A percentile compares a stretch with the other conserved stretches of the same genome.
Evolutionary conservation across 345 rosid genomes (phyloP).

Genomic region (Hevea brasiliensis): DNA sequence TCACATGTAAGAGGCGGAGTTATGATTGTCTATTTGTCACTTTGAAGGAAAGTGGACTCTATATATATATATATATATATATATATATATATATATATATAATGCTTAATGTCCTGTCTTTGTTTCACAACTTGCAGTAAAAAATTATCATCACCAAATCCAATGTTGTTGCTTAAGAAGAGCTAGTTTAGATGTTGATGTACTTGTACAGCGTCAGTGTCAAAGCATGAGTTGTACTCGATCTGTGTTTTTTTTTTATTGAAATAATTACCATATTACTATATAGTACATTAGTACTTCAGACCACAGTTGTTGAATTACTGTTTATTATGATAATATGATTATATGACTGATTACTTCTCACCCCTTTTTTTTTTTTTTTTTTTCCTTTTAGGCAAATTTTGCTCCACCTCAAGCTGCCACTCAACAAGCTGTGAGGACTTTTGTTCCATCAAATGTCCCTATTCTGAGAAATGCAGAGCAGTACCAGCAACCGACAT

Average conservation of each 20-base stretch:
- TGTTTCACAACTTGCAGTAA: too few species aligned
- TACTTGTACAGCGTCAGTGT: background rate
- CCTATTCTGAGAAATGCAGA: conserved; percentile 72
- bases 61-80: background rate
- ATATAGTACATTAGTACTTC: too few species aligned
- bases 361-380: background rate
- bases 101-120: background rate
- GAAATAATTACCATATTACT: background rate
- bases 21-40: background rate
- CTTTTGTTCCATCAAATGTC: conserved; percentile 83
- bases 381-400: conserved; percentile 16
- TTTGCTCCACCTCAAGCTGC: conserved; percentile 51
- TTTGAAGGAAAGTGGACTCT: background rate
- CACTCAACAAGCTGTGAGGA: conserved; percentile 58
- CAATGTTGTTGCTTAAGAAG: background rate
- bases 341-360: background rate
- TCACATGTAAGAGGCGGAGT: background rate
- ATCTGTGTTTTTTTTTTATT: background rate
- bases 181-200: background rate
- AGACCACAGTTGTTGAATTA: background rate
- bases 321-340: conserved; percentile 7
- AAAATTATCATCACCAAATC: background rate
- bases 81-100: background rate
- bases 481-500: conserved; percentile 78
- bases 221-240: background rate